Percentiles rank a stretch among this genome's conserved stretches.
phyloP scores from a whole-genome alignment of 225 moss, liverwort and hornwort genomes.

The Takakia lepidozioides region DNA sequence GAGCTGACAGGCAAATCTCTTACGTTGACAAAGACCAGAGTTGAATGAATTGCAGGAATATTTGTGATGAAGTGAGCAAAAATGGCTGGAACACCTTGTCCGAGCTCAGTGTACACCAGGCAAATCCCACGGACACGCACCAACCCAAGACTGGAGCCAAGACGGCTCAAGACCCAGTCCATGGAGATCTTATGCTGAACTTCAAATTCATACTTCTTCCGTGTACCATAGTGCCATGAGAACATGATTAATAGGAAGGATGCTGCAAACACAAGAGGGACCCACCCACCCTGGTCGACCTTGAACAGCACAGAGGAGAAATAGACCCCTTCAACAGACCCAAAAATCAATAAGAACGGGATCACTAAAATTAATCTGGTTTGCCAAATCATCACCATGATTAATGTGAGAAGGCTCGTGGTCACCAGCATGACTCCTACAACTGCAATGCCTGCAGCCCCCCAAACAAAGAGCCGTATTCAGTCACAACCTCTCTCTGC shows the following conservation, averaged over 20 bases:
- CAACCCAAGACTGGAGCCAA: conserved; percentile 13
- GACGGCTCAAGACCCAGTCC: conserved; percentile 16
- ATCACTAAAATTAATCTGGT: conserved; percentile 6
- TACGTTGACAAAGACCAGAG: conserved; percentile 26
- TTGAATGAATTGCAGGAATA: conserved; percentile 23
- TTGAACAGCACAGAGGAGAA: conserved; percentile 20
- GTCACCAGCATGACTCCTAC: conserved; percentile 23
- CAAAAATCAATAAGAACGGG: conserved; percentile 5
- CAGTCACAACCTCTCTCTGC: not conserved
- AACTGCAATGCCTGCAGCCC: conserved; percentile 26
- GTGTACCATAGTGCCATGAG: conserved; percentile 20
- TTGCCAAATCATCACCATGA: conserved; percentile 19
- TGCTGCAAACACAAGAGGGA: conserved; percentile 15
- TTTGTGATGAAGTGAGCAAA: conserved; percentile 17
- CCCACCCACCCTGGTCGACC: conserved; percentile 29
- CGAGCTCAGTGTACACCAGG: conserved; percentile 22
- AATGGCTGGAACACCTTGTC: conserved; percentile 22
- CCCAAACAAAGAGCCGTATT: too few species aligned
- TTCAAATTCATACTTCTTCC: conserved; percentile 12
- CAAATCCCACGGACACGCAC: conserved; percentile 19
- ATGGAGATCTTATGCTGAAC: conserved; percentile 13
- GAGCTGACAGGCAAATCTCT: conserved; percentile 15
- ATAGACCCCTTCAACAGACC: conserved; percentile 8
- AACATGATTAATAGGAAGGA: conserved; percentile 21
- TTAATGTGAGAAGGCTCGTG: conserved; percentile 18